Base-by-base conservation (phyloP, 768 basidiomycete genomes). In the Daedalea quercina region DNA sequence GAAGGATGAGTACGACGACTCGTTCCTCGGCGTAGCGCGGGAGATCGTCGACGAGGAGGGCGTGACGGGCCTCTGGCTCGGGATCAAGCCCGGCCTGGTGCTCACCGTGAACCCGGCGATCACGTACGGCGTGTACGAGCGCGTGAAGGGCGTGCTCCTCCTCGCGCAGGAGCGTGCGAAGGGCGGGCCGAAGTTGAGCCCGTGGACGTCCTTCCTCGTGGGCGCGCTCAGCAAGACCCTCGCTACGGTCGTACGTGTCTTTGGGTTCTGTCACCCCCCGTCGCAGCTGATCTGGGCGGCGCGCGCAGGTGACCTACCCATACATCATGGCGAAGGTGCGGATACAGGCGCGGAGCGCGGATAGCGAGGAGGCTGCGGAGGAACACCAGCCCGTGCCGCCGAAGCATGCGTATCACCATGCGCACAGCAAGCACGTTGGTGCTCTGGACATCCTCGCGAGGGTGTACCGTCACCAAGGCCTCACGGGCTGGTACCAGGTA, bases 241-340 rank as follows among this genome's bases (percentile, higher is more conserved):
- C 49, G 96, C 96, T 9, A 99, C 96, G 1, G 75, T 99, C 33
- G 96, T 95, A 68, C 53, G 87, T 78, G 19, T 45, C 9, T 11
- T 41, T 2, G 8, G n/a, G 17, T 22, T 9, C n/a, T 23, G 17
- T 28, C 41, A 22, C 31, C 17, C 9, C 1, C 2, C 19, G 45
- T 50, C 8, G 23, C 22, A 22, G 6, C 34, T 20, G 19, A 40
- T 33, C 22, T 20, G 17, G 7, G 20, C 17, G 45, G 28, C 28
- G 28, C 11, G 28, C 28, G 20, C 59, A 94, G 93, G 90, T 93
- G 25, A 95, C 92, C 2, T 95, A 94, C 64, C 93, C 92, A 0
- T 94, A 94, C 65, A 94, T 94, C 59, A 92, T 93, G 89, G 90
- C 90, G 44, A 98, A 98, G 76, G 92, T 97, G 28, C 81, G 94